Conservation (phyloP, 306 rosid genomes). For the Cicer cuneatum region DNA sequence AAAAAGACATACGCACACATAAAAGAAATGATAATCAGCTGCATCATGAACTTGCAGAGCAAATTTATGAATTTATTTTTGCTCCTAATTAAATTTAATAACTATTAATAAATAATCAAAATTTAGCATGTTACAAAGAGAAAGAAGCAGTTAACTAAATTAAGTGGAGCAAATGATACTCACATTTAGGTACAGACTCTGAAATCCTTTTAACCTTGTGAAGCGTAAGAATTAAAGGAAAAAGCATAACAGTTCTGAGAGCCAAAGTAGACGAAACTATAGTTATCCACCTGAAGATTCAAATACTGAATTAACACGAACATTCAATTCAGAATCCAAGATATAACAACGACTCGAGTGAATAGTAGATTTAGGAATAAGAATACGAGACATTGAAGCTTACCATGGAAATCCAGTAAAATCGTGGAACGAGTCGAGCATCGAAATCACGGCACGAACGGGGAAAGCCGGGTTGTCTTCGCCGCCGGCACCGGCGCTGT, state of each 20-base stretch:
- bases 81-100: background rate
- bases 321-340: constrained; percentile 14
- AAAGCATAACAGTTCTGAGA: constrained; percentile 66
- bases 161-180: constrained; percentile 48
- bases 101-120: background rate
- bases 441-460: constrained; percentile 55
- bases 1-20: background rate
- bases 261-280: constrained; percentile 73
- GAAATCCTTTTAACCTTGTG: constrained; percentile 65
- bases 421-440: constrained; percentile 76
- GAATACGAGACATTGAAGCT: constrained; percentile 35
- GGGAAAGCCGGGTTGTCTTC: constrained; percentile 57
- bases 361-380: background rate
- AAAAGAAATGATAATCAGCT: background rate
- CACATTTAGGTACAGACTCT: constrained; percentile 66
- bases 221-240: constrained; percentile 65
- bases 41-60: constrained; percentile 18
- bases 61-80: background rate
- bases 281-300: constrained; percentile 75
- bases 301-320: constrained; percentile 41
- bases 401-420: constrained; percentile 88
- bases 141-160: constrained; percentile 25
- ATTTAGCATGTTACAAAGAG: constrained; percentile 8
- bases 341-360: background rate
- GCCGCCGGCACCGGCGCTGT: constrained; percentile 7